Base-by-base conservation (phyloP, 495 filamentous ascomycete species). In the Acidomyces sp. region DNA sequence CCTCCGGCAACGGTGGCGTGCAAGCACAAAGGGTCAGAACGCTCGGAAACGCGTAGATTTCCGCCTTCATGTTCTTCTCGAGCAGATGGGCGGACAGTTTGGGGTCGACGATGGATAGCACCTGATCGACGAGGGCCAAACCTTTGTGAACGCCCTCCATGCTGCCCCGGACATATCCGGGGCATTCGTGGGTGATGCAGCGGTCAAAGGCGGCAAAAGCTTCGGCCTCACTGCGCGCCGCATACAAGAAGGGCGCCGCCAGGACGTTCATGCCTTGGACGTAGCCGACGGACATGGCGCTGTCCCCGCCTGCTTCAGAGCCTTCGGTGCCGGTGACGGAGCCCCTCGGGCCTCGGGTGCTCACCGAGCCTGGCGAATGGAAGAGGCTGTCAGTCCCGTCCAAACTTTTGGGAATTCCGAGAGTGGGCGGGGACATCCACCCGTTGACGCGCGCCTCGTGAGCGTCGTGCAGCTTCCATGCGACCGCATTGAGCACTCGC, bases 191-290 rank as follows among this genome's bases (percentile, higher is more conserved):
- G 6, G 85, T 90, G 46, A 96, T 75, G 46, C 94, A 87, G 28
- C 75, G 75, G 54, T 92, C 75, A 57, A 99, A 96, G 7, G 85
- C 77, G 20, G 82, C 77, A 41, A 93, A 96, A 9, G 92, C 90
- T 57, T 99, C 85, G 0, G 85, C 82, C 59, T 99, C 90, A 52
- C 83, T 93, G 45, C 83, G 78, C 13, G 90, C 86, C 2, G 87
- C 85, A 60, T 99, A 99, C 29, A 96, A 70, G 52, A 99, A 95
- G 0, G 90, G 92, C 6, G 90, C 90, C 25, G 84, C 87, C n/a
- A 97, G 73, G n/a, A 96, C 88, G 55, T 96, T 97, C 90, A 97
- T 96, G 42, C 90, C 90, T 57, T 99, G 90, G 4, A 96, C 92
- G 57, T 99, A 99, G 38, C 82, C 84, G 10, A 82, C 81, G 11